Base-by-base conservation (phyloP, 352 stramenopile species). In the Vaucheria bursata region DNA sequence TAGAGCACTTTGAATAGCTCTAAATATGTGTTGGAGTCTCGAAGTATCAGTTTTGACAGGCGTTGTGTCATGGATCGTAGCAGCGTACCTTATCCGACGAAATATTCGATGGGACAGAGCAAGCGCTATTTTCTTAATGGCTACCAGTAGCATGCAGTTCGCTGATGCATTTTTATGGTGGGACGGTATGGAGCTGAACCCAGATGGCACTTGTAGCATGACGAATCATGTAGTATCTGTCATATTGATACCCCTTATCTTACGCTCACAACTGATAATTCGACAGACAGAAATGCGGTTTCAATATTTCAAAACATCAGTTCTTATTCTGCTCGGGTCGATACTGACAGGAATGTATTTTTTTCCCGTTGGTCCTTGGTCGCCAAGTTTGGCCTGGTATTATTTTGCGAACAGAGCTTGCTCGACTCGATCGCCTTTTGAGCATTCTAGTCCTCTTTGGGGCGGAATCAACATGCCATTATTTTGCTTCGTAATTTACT, bases 41-140 rank as follows among this genome's bases (percentile, higher is more conserved):
- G 32, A 72, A 38, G 65, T 72, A 25, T 72, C 65, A 1, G 5
- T 72, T 5, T 29, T 72, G n/a, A 49, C 65, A 5, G 65, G 65
- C 2, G 65, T 38, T 4, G 65, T 38, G 2, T 69, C 2, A 34
- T 72, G n/a, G 3, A 38, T 40, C 2, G n/a, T 29, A 2, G 3
- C n/a, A 2, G 18, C 3, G 12, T 72, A 72, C 32, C 2, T 72
- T 18, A 72, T 72, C 2, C 5, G 32, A 2, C 18, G 65, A 12
- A 72, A 72, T 29, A 38, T 72, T 12, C 65, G 65, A 2, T 72
- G 65, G 65, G 65, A 72, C 65, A 35, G 65, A 50, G 65, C 65
- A 2, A 72, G n/a, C 65, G 65, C 3, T 18, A 69, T 72, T 29
- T 72, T 72, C n/a, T 38, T 72, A 18, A 68, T 72, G 65, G 65